Base-by-base conservation (phyloP, 1,284 basidiomycete genomes). In the Pyrrhoderma lamaoense region DNA sequence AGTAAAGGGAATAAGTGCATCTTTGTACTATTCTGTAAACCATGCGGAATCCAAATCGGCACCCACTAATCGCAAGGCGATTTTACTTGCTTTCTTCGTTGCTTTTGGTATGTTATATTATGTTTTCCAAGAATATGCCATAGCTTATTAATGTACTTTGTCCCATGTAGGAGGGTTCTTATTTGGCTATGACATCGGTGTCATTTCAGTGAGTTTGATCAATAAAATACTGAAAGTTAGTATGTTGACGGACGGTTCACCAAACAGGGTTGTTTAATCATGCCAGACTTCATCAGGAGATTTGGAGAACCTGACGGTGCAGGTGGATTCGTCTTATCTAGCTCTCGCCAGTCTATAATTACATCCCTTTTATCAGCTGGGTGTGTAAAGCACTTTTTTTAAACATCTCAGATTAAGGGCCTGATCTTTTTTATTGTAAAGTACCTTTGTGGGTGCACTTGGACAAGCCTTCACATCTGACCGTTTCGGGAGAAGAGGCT, bases 321-420 rank as follows among this genome's bases (percentile, higher is more conserved):
- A 55, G 84, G 84, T 7, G 61, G 68, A 18, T 71, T 67, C 44
- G 67, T 77, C 52, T 67, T 89, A 7, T 76, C 79, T 1, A 75
- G 77, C 51, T 75, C 76, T 25, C 72, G 84, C 39, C 82, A 87
- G 59, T 83, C 82, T 1, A 82, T 89, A 53, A 89, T 89, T 53
- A 88, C 85, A 0, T 89, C 85, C 7, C 72, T 89, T 9, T 70
- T 90, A 8, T 89, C 86, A 9, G 87, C 84, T 35, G 87, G 85
- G 79, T 80, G 61, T 37, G 74, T 60, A 1, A 46, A 8, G 16
- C 34, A 37, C 42, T 23, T 35, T 14, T 45, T 35, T 38, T 19
- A 23, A 8, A 31, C 8, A 36, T 27, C 31, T 44, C 11, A 22
- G 22, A 27, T 19, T 19, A 36, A 21, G 39, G 23, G 35, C 36